These are phyloP conservation scores for Colletotrichum sidae DNA, from an alignment of 2,329 filamentous ascomycete species.

Conservation along the genomic window DNA sequence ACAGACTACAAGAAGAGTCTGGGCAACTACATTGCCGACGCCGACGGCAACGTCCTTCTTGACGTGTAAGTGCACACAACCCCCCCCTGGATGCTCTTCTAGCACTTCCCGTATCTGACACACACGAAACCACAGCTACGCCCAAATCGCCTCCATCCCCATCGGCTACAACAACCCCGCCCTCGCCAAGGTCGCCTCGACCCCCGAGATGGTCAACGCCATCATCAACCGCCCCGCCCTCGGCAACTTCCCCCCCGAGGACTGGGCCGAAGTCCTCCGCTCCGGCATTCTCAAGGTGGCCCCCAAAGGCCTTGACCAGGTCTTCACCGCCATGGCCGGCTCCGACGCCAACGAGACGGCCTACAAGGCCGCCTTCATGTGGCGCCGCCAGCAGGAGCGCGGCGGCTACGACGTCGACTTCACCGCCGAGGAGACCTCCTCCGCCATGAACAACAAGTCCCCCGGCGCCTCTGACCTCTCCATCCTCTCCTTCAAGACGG, in stretches of 20 bases:
- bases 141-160: slow-evolving; percentile 93
- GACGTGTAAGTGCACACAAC: slow-evolving; percentile 67
- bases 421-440: slow-evolving; percentile 78
- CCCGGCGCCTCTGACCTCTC: slow-evolving; percentile 83
- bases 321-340: slow-evolving; percentile 90
- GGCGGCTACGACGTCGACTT: slow-evolving; percentile 84
- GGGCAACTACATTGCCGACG: slow-evolving; percentile 85
- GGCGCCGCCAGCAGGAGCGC: slow-evolving; percentile 83
- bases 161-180: slow-evolving; percentile 92
- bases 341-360: slow-evolving; percentile 95
- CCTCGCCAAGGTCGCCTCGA: slow-evolving; percentile 76
- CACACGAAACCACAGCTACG: slow-evolving; percentile 66
- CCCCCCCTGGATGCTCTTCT: not conserved
- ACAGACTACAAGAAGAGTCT: slow-evolving; percentile 78
- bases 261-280: slow-evolving; percentile 85
- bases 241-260: slow-evolving; percentile 88
- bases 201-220: slow-evolving; percentile 81
- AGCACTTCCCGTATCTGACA: not conserved
- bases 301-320: slow-evolving; percentile 85
- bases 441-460: slow-evolving; percentile 82
- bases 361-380: slow-evolving; percentile 97
- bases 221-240: slow-evolving; percentile 91
- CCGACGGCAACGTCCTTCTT: slow-evolving; percentile 78
- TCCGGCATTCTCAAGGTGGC: slow-evolving; percentile 85
- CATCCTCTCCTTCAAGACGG: slow-evolving; percentile 89